Evolutionary conservation across 2,329 filamentous ascomycete genomes (phyloP).

Genomic region (Microcyclospora tardicrescens): DNA sequence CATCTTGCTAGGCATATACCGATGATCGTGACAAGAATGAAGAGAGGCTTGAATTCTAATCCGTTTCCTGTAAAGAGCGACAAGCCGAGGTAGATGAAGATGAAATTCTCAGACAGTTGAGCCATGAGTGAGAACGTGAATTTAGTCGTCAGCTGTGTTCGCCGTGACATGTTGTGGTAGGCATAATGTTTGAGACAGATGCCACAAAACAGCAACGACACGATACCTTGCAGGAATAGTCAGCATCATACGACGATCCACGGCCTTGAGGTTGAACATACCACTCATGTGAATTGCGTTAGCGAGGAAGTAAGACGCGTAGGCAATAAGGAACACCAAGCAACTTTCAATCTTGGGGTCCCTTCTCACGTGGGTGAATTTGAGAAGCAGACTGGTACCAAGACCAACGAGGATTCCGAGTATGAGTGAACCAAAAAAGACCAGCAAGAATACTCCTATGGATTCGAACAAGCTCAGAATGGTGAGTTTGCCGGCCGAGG

Average conservation of each 20-base stretch:
- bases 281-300: constrained; percentile 93
- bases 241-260: constrained; percentile 1
- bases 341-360: constrained; percentile 97
- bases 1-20: constrained; percentile 88
- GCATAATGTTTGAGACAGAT: constrained; percentile 98
- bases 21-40: constrained; percentile 83
- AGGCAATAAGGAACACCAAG: constrained; percentile 82
- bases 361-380: constrained; percentile 85
- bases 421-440: constrained; percentile 87
- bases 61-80: constrained; percentile 86
- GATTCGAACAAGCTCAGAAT: constrained; percentile 78
- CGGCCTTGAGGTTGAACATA: constrained; percentile 33
- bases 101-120: constrained; percentile 96
- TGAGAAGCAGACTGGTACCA: constrained; percentile 72
- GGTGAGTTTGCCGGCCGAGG: constrained; percentile 55
- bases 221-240: constrained; percentile 55
- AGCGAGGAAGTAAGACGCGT: constrained; percentile 95
- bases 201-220: constrained; percentile 91
- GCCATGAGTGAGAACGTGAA: constrained; percentile 92
- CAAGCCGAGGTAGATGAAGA: constrained; percentile 95
- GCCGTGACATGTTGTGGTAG: constrained; percentile 98
- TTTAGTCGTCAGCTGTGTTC: constrained; percentile 94
- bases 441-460: constrained; percentile 83
- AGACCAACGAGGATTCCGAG: constrained; percentile 84
- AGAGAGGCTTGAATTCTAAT: constrained; percentile 80